These are phyloP conservation scores for Chytriomyces sp. DNA, from an alignment of 192 early-diverging fungal species.

Conservation along the genomic window DNA sequence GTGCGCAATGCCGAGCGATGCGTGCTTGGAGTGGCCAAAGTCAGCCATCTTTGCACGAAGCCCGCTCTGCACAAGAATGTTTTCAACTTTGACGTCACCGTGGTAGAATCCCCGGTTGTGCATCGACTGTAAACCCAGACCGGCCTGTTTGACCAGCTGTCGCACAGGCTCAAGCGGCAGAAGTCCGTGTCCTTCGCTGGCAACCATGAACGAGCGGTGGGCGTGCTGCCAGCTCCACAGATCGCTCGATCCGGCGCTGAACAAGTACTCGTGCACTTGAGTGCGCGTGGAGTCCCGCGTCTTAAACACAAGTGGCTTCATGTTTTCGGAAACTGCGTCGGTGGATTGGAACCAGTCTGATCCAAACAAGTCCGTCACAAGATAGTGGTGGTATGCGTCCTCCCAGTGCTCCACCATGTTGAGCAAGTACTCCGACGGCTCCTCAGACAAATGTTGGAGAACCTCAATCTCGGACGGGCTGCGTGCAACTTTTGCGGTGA, in stretches of 20 bases:
- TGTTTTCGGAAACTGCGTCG: not conserved
- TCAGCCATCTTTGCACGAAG: slow-evolving; percentile 16
- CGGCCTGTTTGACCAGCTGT: slow-evolving; percentile 51
- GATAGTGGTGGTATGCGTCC: slow-evolving; percentile 29
- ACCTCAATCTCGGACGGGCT: not conserved
- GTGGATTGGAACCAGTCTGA: slow-evolving; percentile 8
- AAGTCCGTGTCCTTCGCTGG: slow-evolving; percentile 2
- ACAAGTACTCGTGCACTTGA: not conserved
- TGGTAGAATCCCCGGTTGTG: slow-evolving; percentile 56
- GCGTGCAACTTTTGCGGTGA: not conserved
- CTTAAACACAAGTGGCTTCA: not conserved
- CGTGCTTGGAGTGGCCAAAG: slow-evolving; percentile 33
- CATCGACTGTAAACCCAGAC: slow-evolving; percentile 47
- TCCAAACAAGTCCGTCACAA: slow-evolving; percentile 32
- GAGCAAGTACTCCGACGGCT: slow-evolving; percentile 1
- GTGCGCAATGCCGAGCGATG: slow-evolving; percentile 3
- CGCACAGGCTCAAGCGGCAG: slow-evolving; percentile 16
- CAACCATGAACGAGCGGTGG: not conserved
- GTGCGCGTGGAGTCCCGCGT: not conserved
- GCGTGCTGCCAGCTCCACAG: slow-evolving; percentile 29
- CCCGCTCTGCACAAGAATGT: slow-evolving; percentile 45
- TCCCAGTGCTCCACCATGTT: not conserved
- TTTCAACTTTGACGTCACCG: slow-evolving; percentile 68
- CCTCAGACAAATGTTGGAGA: not conserved
- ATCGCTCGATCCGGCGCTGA: slow-evolving; percentile 14